A percentile compares a stretch with the other conserved stretches of the same genome.
Conservation (phyloP, 2,329 filamentous ascomycete species). For the Colletotrichum chrysophilum region DNA sequence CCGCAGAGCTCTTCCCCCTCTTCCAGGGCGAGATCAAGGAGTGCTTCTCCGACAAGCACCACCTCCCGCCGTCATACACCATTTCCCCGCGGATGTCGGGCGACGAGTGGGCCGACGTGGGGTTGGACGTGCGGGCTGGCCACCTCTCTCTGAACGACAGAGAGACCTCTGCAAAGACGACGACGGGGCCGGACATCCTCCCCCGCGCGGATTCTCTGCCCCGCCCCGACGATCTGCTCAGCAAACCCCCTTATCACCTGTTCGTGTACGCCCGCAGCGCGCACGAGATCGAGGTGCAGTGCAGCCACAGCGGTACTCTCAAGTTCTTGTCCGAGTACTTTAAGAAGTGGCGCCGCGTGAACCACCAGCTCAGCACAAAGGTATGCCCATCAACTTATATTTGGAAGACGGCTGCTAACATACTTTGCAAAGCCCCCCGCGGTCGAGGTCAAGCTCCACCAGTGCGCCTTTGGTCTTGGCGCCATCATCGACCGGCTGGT, state of each 20-base stretch:
- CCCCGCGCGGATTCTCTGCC: constrained; percentile 46
- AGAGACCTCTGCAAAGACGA: neutral
- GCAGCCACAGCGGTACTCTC: constrained; percentile 52
- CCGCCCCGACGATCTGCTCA: constrained; percentile 52
- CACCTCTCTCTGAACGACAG: constrained; percentile 22
- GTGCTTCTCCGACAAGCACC: constrained; percentile 35
- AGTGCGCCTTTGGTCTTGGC: constrained; percentile 50
- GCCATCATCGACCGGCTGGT: constrained; percentile 48
- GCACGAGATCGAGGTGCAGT: constrained; percentile 44
- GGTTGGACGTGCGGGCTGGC: constrained; percentile 33
- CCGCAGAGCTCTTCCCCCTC: constrained; percentile 36
- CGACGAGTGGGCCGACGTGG: constrained; percentile 53
- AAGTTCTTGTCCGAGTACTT: constrained; percentile 51
- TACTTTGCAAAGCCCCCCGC: constrained; percentile 40
- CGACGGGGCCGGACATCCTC: constrained; percentile 34
- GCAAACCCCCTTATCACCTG: constrained; percentile 53
- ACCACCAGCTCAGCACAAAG: constrained; percentile 40
- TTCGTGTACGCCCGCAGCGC: constrained; percentile 36
- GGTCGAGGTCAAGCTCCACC: constrained; percentile 45
- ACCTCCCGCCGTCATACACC: neutral
- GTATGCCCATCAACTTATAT: constrained; percentile 23
- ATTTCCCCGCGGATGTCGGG: neutral
- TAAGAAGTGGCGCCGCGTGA: constrained; percentile 50
- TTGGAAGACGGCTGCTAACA: neutral
- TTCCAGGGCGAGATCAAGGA: constrained; percentile 39